Conservation (phyloP, 345 rosid genomes). For the rapeseed (Brassica napus) region DNA sequence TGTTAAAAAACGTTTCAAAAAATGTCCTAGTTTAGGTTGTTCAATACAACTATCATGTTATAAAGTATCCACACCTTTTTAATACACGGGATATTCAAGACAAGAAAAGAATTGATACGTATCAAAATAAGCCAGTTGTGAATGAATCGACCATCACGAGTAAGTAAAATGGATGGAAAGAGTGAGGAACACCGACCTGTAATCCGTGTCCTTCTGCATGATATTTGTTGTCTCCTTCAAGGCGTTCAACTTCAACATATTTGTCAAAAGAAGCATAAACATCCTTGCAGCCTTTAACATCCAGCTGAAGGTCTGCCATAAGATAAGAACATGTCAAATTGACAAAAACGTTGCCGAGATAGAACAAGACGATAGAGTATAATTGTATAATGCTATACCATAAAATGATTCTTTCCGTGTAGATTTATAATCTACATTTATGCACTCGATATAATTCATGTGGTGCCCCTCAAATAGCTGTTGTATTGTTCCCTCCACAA, state of each 20-base stretch:
- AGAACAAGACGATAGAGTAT: constrained; percentile 22
- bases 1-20: neutral
- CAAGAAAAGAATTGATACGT: constrained; percentile 9
- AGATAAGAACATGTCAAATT: constrained; percentile 6
- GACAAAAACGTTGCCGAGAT: neutral
- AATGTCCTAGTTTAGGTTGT: constrained; percentile 3
- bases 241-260: constrained; percentile 95
- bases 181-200: constrained; percentile 74
- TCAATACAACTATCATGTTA: neutral
- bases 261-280: constrained; percentile 97
- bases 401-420: constrained; percentile 96
- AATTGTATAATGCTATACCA: constrained; percentile 49
- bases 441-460: constrained; percentile 93
- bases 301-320: constrained; percentile 90
- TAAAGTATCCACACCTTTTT: neutral
- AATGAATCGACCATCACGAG: constrained; percentile 1
- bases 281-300: constrained; percentile 96
- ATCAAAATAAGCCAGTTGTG: constrained; percentile 13
- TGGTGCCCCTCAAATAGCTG: constrained; percentile 97
- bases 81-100: constrained; percentile 14
- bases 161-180: neutral
- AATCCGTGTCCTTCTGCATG: constrained; percentile 86
- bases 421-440: constrained; percentile 91
- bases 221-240: constrained; percentile 97
- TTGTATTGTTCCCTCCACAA: constrained; percentile 97